Percentiles rank a stretch among this genome's conserved stretches.
Evolutionary conservation across 371 early-diverging fungal species (phyloP).

Genomic region (Rhizopus arrhizus): DNA sequence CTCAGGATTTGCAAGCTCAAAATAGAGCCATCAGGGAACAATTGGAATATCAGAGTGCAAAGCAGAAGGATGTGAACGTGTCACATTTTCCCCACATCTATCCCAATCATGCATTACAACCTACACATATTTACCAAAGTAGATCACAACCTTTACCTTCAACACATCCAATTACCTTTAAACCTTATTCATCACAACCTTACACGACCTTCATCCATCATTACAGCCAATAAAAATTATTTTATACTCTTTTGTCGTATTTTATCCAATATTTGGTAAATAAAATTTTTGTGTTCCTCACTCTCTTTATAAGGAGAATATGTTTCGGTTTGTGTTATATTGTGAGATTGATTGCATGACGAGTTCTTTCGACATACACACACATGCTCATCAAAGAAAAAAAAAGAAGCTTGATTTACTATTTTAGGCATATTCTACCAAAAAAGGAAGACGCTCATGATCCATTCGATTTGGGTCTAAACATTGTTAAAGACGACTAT

Average conservation of each 20-base stretch:
- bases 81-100: background rate
- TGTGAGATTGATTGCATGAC: background rate
- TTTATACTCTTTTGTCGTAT: background rate
- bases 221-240: background rate
- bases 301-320: background rate
- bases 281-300: background rate
- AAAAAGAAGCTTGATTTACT: background rate
- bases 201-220: background rate
- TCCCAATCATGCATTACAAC: background rate
- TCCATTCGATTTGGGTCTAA: no score
- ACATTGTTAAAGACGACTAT: no score
- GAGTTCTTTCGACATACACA: background rate
- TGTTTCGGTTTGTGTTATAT: background rate
- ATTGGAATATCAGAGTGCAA: background rate
- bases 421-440: background rate
- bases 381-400: background rate
- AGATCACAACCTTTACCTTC: background rate
- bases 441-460: background rate
- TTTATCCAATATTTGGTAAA: no score
- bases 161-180: background rate
- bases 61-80: background rate
- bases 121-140: background rate
- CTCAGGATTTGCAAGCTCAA: conserved; percentile 11
- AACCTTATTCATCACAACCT: background rate
- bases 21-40: conserved; percentile 10